Evolutionary conservation across 106 monocot species (phyloP), one percentile per base, ranked within the genome.

Genomic region (Chionographis japonica): DNA sequence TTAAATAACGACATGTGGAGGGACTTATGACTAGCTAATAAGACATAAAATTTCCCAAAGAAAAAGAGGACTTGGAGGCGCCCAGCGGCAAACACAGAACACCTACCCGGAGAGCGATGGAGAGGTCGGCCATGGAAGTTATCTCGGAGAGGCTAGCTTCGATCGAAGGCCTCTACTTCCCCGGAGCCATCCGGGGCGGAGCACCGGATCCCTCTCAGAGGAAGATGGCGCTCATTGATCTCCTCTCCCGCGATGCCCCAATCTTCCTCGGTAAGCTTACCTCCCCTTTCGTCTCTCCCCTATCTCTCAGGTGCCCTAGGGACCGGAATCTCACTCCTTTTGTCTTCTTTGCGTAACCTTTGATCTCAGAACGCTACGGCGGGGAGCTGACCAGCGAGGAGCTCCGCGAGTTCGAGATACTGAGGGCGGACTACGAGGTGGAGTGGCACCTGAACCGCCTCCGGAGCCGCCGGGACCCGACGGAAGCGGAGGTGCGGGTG

Each of bases 161-260:
- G 55, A 20, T 92, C 15, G 83, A 86, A 5, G 87, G 68, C 63
- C 89, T 92, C 55, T 90, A 98, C 78, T 92, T 83, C 62, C 92
- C 92, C 18, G 73, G 82, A 56, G 62, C 83, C 58, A 57, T 75
- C 67, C 69, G 52, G 66, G 43, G 42, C 38, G 60, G 12, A 12
- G 52, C 69, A 15, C 56, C 59, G 15, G 72, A 85, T 12, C 37
- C 73, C 63, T 43, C 81, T 60, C 58, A 39, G 17, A 89, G 89
- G 68, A 84, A 77, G 69, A n/a, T 71, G 35, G 79, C 77, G 12
- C 89, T 98, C 57, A 64, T 92, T 59, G 78, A 83, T 50, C 92
- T 98, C 56, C 87, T 98, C 74, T 72, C 81, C 37, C 97, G 86
- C 67, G 97, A 98, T 65, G 80, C 83, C 37, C 56, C 97, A 37